Base-by-base conservation (phyloP, 2,329 filamentous ascomycete species). In the Paracorniculantispora psalliotae region DNA sequence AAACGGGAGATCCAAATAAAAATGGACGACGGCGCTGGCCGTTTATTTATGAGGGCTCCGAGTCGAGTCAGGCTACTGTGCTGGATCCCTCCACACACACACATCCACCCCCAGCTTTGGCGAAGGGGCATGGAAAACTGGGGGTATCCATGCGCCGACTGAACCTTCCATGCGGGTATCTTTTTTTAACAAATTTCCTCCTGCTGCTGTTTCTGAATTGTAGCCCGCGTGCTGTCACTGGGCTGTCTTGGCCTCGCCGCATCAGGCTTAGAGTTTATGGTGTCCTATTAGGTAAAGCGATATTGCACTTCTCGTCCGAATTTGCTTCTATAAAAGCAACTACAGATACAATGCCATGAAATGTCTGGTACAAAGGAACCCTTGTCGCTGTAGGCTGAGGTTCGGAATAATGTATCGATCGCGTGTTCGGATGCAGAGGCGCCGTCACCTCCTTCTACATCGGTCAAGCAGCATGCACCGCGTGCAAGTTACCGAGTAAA, bases 31-130 rank as follows among this genome's bases (percentile, higher is more conserved):
- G 23, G 25, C 4, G n/a, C 13, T 41, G n/a, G 26, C 25, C 43
- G 46, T 21, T 30, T 25, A 35, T 43, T 46, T 56, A 56, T 30
- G 52, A 57, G 30, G 35, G 46, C 6, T 2, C 19, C 4, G 26
- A 26, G 46, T 23, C 54, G 46, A 50, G 54, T 44, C 54, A 57
- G 35, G n/a, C n/a, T 43, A 35, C 17, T 9, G 35, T n/a, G 49
- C 44, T 33, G 23, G 19, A n/a, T 8, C 50, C 46, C 54, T 57
- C 54, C 46, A 50, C 54, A 56, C 53, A n/a, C 21, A 19, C 30
- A 33, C 54, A 57, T 48, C 53, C 43, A 48, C 43, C 46, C 54
- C 46, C 54, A 57, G 44, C 54, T 49, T 49, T 33, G 19, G 46
- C 33, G 35, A 41, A 30, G 46, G 35, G 46, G 1, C 9, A 39